phyloP scores from a whole-genome alignment of 2,329 filamentous ascomycete species.

The Venturia nashicola region DNA sequence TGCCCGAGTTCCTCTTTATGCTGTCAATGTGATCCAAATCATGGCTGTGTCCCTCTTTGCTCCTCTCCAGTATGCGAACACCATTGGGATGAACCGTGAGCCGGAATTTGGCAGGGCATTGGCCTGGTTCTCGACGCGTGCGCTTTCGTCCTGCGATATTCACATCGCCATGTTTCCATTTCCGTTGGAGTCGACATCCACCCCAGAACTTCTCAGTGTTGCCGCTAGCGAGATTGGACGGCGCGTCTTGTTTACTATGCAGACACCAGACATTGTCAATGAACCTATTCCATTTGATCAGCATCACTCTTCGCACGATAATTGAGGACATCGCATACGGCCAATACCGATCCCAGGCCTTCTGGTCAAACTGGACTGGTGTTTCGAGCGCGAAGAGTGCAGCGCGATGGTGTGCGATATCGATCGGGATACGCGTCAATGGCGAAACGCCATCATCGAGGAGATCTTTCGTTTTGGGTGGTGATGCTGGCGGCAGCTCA shows the following conservation, averaged over 20 bases:
- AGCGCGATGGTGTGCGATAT: constrained; percentile 14
- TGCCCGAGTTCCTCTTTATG: constrained; percentile 14
- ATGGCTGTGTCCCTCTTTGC: constrained; percentile 14
- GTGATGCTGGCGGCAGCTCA: background rate
- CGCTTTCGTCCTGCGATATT: background rate
- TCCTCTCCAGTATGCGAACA: constrained; percentile 13
- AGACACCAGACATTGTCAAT: constrained; percentile 17
- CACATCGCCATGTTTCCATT: constrained; percentile 10
- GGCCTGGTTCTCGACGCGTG: constrained; percentile 11
- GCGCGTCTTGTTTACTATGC: constrained; percentile 12
- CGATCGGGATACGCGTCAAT: constrained; percentile 12
- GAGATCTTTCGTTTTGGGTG: background rate
- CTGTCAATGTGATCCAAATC: constrained; percentile 15
- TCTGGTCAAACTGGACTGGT: constrained; percentile 14
- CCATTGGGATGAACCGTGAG: constrained; percentile 15
- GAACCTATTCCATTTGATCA: constrained; percentile 5
- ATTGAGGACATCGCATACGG: constrained; percentile 7
- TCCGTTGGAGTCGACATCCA: constrained; percentile 14
- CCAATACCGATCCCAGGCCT: constrained; percentile 15
- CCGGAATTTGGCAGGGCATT: constrained; percentile 15
- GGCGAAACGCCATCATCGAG: background rate
- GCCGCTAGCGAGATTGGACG: constrained; percentile 10
- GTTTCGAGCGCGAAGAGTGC: constrained; percentile 15
- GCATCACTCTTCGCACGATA: background rate
- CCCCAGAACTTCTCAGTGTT: constrained; percentile 14